Percentiles rank a stretch among this genome's conserved stretches.
Conservation (phyloP, 2,329 filamentous ascomycete genomes). For the Penicillium sp. region DNA sequence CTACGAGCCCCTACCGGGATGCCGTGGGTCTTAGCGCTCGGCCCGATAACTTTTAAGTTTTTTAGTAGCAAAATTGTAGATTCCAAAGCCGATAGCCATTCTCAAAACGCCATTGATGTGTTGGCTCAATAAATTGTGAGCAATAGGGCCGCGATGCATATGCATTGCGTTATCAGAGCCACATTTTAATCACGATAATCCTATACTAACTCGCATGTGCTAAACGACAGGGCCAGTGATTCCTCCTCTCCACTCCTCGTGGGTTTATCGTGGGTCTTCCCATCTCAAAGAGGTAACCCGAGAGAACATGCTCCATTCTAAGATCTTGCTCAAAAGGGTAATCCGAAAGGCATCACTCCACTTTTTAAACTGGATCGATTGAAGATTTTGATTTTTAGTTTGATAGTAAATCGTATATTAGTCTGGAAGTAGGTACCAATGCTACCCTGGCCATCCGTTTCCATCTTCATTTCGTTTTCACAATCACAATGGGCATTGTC, state of each 20-base stretch:
- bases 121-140: background rate
- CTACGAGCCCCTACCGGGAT: slow-evolving; percentile 2
- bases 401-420: slow-evolving; percentile 1
- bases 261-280: slow-evolving; percentile 1
- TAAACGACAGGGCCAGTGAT: background rate
- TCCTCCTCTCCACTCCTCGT: background rate
- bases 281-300: slow-evolving; percentile 6
- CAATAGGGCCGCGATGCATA: background rate
- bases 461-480: background rate
- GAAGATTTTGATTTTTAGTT: slow-evolving; percentile 12
- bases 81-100: background rate
- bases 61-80: background rate
- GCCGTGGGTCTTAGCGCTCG: slow-evolving; percentile 1
- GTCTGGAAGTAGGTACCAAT: background rate
- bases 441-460: background rate
- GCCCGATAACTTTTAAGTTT: slow-evolving; percentile 2
- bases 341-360: slow-evolving; percentile 8
- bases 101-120: background rate
- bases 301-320: slow-evolving; percentile 4
- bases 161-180: background rate
- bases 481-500: slow-evolving; percentile 14
- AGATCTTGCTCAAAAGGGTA: slow-evolving; percentile 6
- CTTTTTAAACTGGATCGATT: slow-evolving; percentile 13
- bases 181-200: background rate
- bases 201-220: background rate